Conservation (phyloP, 2,329 filamentous ascomycete genomes). For the Trichoderma cornu-damae region DNA sequence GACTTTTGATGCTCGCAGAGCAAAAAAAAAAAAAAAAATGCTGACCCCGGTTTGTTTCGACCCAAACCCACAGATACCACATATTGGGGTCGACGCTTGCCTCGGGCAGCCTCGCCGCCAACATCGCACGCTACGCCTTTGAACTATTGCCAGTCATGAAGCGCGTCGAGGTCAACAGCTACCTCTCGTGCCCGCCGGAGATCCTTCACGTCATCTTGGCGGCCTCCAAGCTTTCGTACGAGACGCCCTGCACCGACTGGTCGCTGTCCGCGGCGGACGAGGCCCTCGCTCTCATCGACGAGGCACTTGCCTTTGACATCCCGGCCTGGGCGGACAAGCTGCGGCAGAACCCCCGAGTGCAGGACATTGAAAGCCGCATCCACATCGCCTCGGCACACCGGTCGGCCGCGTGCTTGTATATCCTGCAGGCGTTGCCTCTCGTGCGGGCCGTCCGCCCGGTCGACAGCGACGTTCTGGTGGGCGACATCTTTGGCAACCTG, state of each 20-base stretch:
- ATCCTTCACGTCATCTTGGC: slow-evolving; percentile 43
- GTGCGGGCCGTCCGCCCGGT: slow-evolving; percentile 35
- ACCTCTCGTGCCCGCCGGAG: slow-evolving; percentile 39
- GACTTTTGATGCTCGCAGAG: background rate
- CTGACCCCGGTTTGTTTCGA: background rate
- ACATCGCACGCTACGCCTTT: slow-evolving; percentile 37
- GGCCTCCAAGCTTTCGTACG: slow-evolving; percentile 41
- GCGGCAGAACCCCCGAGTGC: slow-evolving; percentile 31
- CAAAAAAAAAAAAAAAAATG: background rate
- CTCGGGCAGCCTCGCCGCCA: slow-evolving; percentile 34
- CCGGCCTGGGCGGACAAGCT: slow-evolving; percentile 39
- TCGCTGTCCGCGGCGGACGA: slow-evolving; percentile 33
- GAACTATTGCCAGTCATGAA: slow-evolving; percentile 38
- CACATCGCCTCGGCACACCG: slow-evolving; percentile 44
- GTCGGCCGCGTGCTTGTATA: slow-evolving; percentile 44
- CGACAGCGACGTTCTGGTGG: slow-evolving; percentile 42
- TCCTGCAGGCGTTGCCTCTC: slow-evolving; percentile 40
- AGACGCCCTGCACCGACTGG: slow-evolving; percentile 31
- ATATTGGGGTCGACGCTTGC: slow-evolving; percentile 38
- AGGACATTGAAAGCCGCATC: slow-evolving; percentile 39
- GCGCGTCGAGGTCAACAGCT: slow-evolving; percentile 40
- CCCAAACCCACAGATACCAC: slow-evolving; percentile 34
- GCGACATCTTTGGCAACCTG: slow-evolving; percentile 48
- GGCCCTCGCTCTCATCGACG: slow-evolving; percentile 37
- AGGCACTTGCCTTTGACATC: slow-evolving; percentile 41